Conservation (phyloP, 1,284 basidiomycete genomes). For the Thecaphora thlaspeos region DNA sequence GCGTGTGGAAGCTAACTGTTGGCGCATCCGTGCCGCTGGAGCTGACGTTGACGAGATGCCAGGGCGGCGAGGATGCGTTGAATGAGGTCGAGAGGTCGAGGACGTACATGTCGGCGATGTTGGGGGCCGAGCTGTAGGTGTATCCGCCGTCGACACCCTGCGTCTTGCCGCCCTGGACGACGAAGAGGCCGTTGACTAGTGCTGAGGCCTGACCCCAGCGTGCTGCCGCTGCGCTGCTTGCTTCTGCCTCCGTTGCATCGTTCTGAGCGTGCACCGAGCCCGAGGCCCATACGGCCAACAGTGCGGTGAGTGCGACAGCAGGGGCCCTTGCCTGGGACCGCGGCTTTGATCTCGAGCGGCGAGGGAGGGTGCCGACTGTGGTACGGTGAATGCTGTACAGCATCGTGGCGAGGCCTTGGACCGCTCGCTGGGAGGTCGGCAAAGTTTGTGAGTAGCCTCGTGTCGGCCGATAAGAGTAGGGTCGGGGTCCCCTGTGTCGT, state of each 20-base stretch:
- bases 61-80: conserved; percentile 27
- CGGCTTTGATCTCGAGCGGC: too few relatives aligned
- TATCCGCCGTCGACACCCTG: conserved; percentile 40
- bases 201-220: conserved; percentile 51
- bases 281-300: not conserved
- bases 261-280: conserved; percentile 5
- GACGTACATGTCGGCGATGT: conserved; percentile 30
- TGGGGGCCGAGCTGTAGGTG: conserved; percentile 44
- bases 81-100: conserved; percentile 40
- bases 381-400: too few relatives aligned
- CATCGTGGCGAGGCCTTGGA: too few relatives aligned
- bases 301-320: not conserved
- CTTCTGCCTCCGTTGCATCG: not conserved
- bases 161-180: conserved; percentile 52
- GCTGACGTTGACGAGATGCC: conserved; percentile 16
- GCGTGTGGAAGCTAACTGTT: conserved; percentile 40
- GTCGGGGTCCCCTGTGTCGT: too few relatives aligned
- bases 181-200: conserved; percentile 25
- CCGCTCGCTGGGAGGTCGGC: too few relatives aligned
- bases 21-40: conserved; percentile 10
- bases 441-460: too few relatives aligned
- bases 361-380: too few relatives aligned
- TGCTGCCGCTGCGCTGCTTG: conserved; percentile 1
- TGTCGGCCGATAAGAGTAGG: too few relatives aligned
- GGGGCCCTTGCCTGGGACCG: too few relatives aligned